Conservation (phyloP, 805 yeast genomes). For the Metschnikowia santaceciliae region DNA sequence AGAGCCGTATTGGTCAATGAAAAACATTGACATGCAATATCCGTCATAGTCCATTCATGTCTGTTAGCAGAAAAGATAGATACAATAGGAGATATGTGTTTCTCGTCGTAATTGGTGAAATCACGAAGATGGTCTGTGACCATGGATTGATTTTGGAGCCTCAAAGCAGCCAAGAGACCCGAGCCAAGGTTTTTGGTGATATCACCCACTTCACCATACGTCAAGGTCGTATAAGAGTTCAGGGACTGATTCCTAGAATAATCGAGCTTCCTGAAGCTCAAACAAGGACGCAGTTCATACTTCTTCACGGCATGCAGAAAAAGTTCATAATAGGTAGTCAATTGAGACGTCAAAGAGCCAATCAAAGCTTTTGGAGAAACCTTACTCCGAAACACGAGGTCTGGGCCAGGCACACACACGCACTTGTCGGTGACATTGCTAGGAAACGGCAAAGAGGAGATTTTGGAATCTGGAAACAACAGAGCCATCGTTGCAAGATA, state of each 20-base stretch:
- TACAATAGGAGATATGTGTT: conserved; percentile 15
- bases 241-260: conserved; percentile 24
- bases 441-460: conserved; percentile 6
- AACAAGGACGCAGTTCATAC: conserved; percentile 27
- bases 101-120: conserved; percentile 2
- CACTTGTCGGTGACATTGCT: neutral
- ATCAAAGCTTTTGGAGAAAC: conserved; percentile 12
- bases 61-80: conserved; percentile 22
- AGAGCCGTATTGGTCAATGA: conserved; percentile 36
- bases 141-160: conserved; percentile 19
- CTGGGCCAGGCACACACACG: conserved; percentile 1
- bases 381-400: conserved; percentile 12
- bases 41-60: conserved; percentile 35
- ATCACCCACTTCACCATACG: conserved; percentile 39
- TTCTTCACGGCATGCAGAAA: conserved; percentile 25
- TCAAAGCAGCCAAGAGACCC: conserved; percentile 42
- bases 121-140: conserved; percentile 23
- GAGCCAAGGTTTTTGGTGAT: conserved; percentile 50
- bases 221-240: conserved; percentile 39
- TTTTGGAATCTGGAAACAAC: conserved; percentile 5
- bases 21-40: conserved; percentile 29
- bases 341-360: conserved; percentile 19
- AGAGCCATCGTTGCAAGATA: conserved; percentile 7
- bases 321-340: conserved; percentile 36
- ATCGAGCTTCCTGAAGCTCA: conserved; percentile 37